These are phyloP conservation scores for Pichia exigua DNA, from an alignment of 805 yeast genomes.

Conservation along the genomic window DNA sequence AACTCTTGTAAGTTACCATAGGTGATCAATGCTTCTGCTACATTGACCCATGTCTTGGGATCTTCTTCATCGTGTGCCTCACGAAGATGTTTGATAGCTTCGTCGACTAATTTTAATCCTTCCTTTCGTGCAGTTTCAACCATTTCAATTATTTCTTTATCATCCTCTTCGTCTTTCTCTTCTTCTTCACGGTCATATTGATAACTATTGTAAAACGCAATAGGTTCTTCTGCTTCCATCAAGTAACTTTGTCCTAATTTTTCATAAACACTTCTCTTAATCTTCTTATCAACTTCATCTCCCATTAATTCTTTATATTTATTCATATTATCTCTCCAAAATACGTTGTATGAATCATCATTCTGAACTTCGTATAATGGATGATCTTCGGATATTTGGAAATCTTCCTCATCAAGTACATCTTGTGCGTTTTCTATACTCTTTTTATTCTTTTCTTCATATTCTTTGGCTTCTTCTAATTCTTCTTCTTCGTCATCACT, in stretches of 20 bases:
- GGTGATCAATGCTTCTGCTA: conserved; percentile 80
- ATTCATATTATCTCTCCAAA: conserved; percentile 46
- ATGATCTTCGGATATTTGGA: conserved; percentile 39
- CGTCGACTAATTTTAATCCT: conserved; percentile 39
- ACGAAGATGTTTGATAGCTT: conserved; percentile 51
- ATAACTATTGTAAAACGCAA: conserved; percentile 45
- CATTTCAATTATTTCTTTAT: conserved; percentile 23
- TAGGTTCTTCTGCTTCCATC: conserved; percentile 57
- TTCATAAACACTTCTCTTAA: conserved; percentile 30
- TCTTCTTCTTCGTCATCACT: conserved; percentile 41
- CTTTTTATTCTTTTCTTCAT: conserved; percentile 21
- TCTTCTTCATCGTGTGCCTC: conserved; percentile 62
- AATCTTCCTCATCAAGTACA: conserved; percentile 19
- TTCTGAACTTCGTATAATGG: conserved; percentile 44
- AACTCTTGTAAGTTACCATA: conserved; percentile 66
- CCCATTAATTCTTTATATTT: conserved; percentile 28
- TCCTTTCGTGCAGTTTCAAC: conserved; percentile 39
- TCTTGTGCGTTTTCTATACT: conserved; percentile 14
- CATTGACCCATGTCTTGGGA: conserved; percentile 72
- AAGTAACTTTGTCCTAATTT: conserved; percentile 56
- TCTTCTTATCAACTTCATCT: conserved; percentile 1
- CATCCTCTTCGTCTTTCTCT: conserved; percentile 31
- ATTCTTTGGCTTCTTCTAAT: conserved; percentile 47
- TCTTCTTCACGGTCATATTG: conserved; percentile 41
- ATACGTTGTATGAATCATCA: conserved; percentile 35